These are phyloP conservation scores for Scedosporium aurantiacum DNA, from an alignment of 2,329 filamentous ascomycete species.

Conservation along the genomic window DNA sequence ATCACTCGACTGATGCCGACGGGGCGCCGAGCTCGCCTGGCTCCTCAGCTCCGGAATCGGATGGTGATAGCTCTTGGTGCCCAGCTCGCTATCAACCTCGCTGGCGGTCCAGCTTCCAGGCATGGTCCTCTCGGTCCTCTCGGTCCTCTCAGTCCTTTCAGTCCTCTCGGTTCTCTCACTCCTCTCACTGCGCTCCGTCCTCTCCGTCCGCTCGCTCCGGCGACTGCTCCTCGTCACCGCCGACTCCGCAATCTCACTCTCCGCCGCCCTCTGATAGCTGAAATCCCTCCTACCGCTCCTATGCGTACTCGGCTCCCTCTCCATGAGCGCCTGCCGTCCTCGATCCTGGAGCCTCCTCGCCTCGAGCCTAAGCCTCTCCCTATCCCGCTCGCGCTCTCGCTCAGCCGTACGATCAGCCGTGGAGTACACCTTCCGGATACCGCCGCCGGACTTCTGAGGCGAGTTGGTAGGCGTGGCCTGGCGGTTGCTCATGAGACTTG, in stretches of 20 bases:
- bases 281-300: constrained; percentile 29
- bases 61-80: constrained; percentile 47
- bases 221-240: constrained; percentile 16
- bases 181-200: constrained; percentile 14
- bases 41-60: constrained; percentile 39
- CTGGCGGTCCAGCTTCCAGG: constrained; percentile 28
- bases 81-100: constrained; percentile 35
- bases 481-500: constrained; percentile 49
- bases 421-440: constrained; percentile 53
- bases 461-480: constrained; percentile 46
- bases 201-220: constrained; percentile 8
- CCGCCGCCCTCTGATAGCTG: constrained; percentile 38
- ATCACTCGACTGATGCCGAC: constrained; percentile 14
- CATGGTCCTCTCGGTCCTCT: constrained; percentile 12
- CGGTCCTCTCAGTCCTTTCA: constrained; percentile 15
- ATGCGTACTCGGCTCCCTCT: not conserved
- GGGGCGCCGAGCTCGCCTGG: constrained; percentile 14
- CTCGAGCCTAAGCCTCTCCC: constrained; percentile 35
- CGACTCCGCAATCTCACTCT: constrained; percentile 19
- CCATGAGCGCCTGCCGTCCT: constrained; percentile 22
- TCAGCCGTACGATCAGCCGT: constrained; percentile 41
- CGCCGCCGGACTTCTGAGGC: constrained; percentile 31
- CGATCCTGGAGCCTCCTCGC: constrained; percentile 44
- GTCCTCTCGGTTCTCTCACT: constrained; percentile 19
- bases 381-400: constrained; percentile 37